Evolutionary conservation across 176 grass and related monocot species (phyloP).

Genomic region (Zea luxurians): DNA sequence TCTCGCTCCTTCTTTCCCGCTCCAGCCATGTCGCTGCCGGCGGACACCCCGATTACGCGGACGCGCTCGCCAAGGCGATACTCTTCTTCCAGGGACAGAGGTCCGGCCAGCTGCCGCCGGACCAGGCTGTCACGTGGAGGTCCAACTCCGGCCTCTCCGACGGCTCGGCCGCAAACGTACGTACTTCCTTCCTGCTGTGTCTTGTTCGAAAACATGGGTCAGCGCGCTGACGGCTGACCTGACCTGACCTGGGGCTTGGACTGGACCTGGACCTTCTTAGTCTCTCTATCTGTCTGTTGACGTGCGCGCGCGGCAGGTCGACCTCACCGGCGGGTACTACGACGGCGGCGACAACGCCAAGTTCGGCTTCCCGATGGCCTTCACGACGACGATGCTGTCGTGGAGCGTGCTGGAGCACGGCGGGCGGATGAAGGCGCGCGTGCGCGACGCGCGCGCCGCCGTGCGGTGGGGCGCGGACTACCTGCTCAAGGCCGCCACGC

Average conservation of each 20-base stretch:
- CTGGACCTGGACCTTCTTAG: background rate
- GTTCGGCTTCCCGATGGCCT: conserved; percentile 89
- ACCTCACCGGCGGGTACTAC: conserved; percentile 84
- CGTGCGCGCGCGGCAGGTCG: conserved; percentile 48
- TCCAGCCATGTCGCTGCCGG: conserved; percentile 15
- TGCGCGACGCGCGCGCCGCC: conserved; percentile 41
- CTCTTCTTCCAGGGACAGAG: conserved; percentile 89
- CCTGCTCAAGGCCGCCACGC: conserved; percentile 68
- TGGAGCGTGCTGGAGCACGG: conserved; percentile 76
- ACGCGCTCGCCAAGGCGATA: conserved; percentile 77
- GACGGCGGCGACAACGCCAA: conserved; percentile 93
- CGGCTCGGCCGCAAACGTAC: conserved; percentile 59
- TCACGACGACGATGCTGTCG: conserved; percentile 73
- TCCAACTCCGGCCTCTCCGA: conserved; percentile 81
- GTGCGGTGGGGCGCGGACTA: conserved; percentile 81
- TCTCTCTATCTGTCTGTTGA: background rate
- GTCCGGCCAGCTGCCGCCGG: conserved; percentile 67
- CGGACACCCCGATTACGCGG: conserved; percentile 56
- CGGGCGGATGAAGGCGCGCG: conserved; percentile 36
- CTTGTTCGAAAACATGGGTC: background rate
- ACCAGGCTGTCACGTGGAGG: conserved; percentile 73
- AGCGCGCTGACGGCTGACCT: no score
- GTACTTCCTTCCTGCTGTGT: background rate
- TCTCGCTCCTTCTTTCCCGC: background rate
- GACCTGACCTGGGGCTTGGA: background rate